Base-by-base conservation (phyloP, 352 stramenopile genomes). In the Phytopythium ostracodes region DNA sequence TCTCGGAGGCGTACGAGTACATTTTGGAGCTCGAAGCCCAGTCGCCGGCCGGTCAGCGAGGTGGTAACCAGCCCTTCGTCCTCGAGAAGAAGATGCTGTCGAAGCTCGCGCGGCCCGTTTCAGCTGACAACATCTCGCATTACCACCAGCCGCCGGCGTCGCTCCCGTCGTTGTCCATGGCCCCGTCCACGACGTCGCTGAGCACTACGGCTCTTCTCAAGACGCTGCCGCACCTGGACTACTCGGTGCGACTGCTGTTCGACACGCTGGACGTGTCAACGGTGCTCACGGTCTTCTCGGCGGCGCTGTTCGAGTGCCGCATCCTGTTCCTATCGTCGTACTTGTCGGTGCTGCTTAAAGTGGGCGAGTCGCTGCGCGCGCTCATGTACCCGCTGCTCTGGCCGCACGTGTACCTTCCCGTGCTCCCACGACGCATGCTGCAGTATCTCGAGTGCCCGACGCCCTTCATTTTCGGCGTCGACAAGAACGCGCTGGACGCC, bases 331-430 rank as follows among this genome's bases (percentile, higher is more conserved):
- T 94, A 11, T 96, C 87, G 25, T 90, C 77, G 1, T 86, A 92
- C 63, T 63, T 88, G 14, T 94, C 87, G 1, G 84, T 93, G 60
- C 68, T 96, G 38, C 88, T 93, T 73, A 91, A 90, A 52, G 83
- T 89, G 18, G 73, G 71, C 56, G 88, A 96, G 61, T 83, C 86
- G 0, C 65, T 95, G 33, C 83, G 84, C 52, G 73, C 84, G 27
- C 77, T 97, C n/a, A 87, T 96, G 76, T 89, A 89, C 38, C 89
- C 89, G 7, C 62, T 97, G 20, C 70, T 84, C 20, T 97, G 89
- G 89, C 86, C 88, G 27, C 89, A 97, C 57, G 84, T 95, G 46
- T 97, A 96, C 64, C 65, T 92, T 9, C 88, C 85, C 0, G 75
- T 96, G 43, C 72, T 96, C 29, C 88, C 88, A 4, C 77, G 72